phyloP scores from a whole-genome alignment of 2,329 filamentous ascomycete species.

The Exophiala alcalophila region DNA sequence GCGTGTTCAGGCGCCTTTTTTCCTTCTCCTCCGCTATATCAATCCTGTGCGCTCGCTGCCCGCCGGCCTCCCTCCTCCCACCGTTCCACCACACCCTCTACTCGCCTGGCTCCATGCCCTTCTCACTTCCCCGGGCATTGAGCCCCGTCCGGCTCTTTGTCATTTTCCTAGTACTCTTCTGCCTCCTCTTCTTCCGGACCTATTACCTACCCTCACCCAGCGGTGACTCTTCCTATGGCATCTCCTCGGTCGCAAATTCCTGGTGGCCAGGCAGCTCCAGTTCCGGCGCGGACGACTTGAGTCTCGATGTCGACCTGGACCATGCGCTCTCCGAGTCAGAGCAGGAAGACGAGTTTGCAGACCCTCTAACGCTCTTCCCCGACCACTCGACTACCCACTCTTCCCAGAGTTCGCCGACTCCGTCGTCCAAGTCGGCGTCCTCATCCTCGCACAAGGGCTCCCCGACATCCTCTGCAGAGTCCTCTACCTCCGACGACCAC shows the following conservation, averaged over 20 bases:
- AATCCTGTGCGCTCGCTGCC: no score
- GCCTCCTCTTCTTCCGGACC: conserved; percentile 20
- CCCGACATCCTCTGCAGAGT: no score
- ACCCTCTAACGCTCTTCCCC: no score
- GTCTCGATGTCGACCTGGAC: conserved; percentile 14
- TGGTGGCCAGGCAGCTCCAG: conserved; percentile 8
- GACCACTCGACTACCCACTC: no score
- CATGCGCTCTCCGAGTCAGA: conserved; percentile 1
- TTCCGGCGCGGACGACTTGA: neutral
- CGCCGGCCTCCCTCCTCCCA: no score
- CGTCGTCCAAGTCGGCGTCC: no score
- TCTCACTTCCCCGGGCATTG: conserved; percentile 20
- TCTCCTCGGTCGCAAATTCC: conserved; percentile 2
- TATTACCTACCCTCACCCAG: conserved; percentile 18
- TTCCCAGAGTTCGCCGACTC: no score
- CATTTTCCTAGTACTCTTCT: conserved; percentile 17
- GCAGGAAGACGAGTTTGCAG: conserved; percentile 8
- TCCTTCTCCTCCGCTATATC: no score
- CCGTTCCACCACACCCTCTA: conserved; percentile 1
- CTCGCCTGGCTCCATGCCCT: conserved; percentile 14
- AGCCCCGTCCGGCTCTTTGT: conserved; percentile 15
- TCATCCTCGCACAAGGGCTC: no score
- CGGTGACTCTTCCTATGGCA: neutral
- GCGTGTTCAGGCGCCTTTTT: no score
- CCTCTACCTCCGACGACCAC: no score